A percentile compares a stretch with the other conserved stretches of the same genome.
Evolutionary conservation across 2,329 filamentous ascomycete genomes (phyloP).

Genomic region (Calonectria pseudoreteaudii): DNA sequence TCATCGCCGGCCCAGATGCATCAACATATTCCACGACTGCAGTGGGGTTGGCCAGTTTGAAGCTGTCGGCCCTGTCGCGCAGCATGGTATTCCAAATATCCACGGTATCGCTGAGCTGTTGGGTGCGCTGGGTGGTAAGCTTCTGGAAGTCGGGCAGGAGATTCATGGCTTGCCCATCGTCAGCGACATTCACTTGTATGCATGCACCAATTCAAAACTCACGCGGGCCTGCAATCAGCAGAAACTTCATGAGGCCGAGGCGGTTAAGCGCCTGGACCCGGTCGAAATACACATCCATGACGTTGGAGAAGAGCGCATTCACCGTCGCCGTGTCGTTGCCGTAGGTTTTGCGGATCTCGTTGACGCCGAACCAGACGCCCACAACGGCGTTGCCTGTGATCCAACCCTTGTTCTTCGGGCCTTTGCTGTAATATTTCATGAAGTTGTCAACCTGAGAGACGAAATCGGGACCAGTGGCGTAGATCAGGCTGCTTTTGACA

Average conservation of each 20-base stretch:
- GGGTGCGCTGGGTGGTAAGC: neutral
- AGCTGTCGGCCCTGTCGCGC: constrained; percentile 44
- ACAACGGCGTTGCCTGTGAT: constrained; percentile 55
- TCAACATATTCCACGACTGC: constrained; percentile 49
- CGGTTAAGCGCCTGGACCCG: constrained; percentile 60
- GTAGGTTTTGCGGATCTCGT: constrained; percentile 64
- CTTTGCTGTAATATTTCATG: constrained; percentile 43
- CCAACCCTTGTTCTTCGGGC: constrained; percentile 54
- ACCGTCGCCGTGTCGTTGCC: constrained; percentile 45
- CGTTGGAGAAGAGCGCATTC: constrained; percentile 48
- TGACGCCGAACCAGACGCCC: constrained; percentile 66
- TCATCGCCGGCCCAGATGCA: constrained; percentile 54
- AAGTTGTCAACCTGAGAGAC: constrained; percentile 45
- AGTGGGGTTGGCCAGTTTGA: constrained; percentile 34
- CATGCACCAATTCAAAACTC: constrained; percentile 10
- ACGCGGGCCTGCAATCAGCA: constrained; percentile 69
- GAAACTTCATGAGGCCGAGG: constrained; percentile 67
- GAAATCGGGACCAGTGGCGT: constrained; percentile 53
- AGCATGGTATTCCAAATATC: constrained; percentile 53
- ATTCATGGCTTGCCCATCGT: neutral
- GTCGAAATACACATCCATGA: constrained; percentile 56
- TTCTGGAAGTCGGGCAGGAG: neutral
- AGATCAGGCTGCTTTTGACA: constrained; percentile 64
- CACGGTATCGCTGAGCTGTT: constrained; percentile 49
- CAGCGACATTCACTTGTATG: neutral